Percentiles rank a stretch among this genome's conserved stretches.
Evolutionary conservation across 768 basidiomycete species (phyloP).

Genomic region (Dioszegia crocea): DNA sequence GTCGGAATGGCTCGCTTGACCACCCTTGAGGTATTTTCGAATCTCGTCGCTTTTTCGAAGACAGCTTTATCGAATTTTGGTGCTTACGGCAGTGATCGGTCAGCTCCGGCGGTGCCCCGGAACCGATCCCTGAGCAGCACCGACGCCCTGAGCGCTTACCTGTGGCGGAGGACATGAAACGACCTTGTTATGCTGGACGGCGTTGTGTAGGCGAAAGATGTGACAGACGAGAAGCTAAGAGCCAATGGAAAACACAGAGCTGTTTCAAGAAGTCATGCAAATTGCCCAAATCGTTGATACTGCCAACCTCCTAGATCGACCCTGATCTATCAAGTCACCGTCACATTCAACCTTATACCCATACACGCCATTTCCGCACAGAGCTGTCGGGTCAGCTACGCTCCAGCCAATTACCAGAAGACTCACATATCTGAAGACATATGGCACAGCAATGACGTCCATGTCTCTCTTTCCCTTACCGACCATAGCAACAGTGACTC

Average conservation of each 20-base stretch:
- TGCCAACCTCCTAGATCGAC: too few species aligned
- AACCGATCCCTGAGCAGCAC: not conserved
- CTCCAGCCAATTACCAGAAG: not conserved
- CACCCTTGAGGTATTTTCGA: not conserved
- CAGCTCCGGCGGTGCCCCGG: not conserved
- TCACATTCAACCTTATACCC: conserved; percentile 87
- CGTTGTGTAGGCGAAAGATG: too few species aligned
- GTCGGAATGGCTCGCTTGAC: not conserved
- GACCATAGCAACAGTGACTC: conserved; percentile 32
- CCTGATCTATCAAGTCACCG: conserved; percentile 57
- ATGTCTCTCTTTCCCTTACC: conserved; percentile 59
- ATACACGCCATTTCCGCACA: conserved; percentile 87
- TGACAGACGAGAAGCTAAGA: too few species aligned
- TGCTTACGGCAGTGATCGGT: not conserved
- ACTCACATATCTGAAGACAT: conserved; percentile 48
- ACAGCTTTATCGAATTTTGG: not conserved
- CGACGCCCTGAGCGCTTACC: too few species aligned
- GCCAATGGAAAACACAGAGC: too few species aligned
- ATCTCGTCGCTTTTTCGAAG: not conserved
- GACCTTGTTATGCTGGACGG: too few species aligned
- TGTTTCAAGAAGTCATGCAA: too few species aligned
- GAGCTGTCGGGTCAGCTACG: conserved; percentile 22
- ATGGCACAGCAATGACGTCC: conserved; percentile 89
- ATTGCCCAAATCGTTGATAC: too few species aligned
- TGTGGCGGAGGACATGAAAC: too few species aligned